These are phyloP conservation scores for Fusarium solani-melongenae DNA, from an alignment of 2,329 filamentous ascomycete species.

Conservation along the genomic window DNA sequence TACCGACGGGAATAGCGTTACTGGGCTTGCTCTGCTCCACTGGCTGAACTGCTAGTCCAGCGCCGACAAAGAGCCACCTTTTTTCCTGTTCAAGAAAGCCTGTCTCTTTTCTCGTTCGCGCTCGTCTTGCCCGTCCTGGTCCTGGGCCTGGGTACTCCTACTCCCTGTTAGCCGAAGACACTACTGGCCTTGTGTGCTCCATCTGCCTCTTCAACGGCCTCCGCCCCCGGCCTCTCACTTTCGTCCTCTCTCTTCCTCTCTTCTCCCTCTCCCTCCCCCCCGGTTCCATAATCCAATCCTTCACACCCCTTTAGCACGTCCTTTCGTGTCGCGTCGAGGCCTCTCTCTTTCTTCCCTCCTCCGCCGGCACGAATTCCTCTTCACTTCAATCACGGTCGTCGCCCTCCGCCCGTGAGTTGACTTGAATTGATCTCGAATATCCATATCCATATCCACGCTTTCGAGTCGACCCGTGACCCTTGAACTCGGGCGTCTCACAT, in stretches of 20 bases:
- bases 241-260: slow-evolving; percentile 24
- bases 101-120: slow-evolving; percentile 7
- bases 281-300: slow-evolving; percentile 5
- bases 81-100: neutral
- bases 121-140: neutral
- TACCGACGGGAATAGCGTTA: slow-evolving; percentile 16
- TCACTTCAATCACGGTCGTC: slow-evolving; percentile 20
- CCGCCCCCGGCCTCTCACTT: slow-evolving; percentile 33
- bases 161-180: slow-evolving; percentile 31
- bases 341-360: slow-evolving; percentile 19
- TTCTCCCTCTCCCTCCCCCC: slow-evolving; percentile 17
- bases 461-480: slow-evolving; percentile 16
- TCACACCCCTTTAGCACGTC: slow-evolving; percentile 13
- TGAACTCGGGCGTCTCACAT: slow-evolving; percentile 28
- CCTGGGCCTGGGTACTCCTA: slow-evolving; percentile 5
- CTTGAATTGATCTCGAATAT: slow-evolving; percentile 16
- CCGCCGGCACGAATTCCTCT: slow-evolving; percentile 6
- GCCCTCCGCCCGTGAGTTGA: slow-evolving; percentile 26
- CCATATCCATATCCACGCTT: neutral
- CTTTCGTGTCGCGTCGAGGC: slow-evolving; percentile 36
- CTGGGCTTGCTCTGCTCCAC: neutral
- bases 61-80: slow-evolving; percentile 4
- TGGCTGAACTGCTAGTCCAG: neutral
- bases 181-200: slow-evolving; percentile 24
- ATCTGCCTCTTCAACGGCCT: slow-evolving; percentile 42